These are phyloP conservation scores for Elsinoe batatas DNA, from an alignment of 2,329 filamentous ascomycete species.

Conservation along the genomic window DNA sequence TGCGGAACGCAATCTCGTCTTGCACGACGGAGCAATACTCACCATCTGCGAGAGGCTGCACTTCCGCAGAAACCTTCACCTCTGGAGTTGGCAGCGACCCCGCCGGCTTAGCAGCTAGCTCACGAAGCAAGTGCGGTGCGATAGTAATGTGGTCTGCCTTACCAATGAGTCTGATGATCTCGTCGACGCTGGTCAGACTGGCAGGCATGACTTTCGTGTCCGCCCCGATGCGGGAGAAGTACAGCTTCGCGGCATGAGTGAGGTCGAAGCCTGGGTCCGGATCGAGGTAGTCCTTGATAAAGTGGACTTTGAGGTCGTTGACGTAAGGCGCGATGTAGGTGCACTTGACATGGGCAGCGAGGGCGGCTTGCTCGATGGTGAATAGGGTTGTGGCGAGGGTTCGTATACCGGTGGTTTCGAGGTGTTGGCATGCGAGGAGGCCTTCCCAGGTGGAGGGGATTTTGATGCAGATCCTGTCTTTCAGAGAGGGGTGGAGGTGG, in stretches of 20 bases:
- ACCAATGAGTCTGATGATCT: slow-evolving; percentile 50
- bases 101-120: slow-evolving; percentile 18
- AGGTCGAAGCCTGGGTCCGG: slow-evolving; percentile 42
- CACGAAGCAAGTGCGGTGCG: slow-evolving; percentile 41
- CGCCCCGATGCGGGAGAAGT: slow-evolving; percentile 36
- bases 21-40: not conserved
- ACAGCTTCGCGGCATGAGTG: slow-evolving; percentile 43
- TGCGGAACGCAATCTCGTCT: slow-evolving; percentile 6
- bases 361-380: slow-evolving; percentile 48
- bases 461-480: slow-evolving; percentile 49
- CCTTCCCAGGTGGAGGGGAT: slow-evolving; percentile 56
- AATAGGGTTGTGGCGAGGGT: slow-evolving; percentile 57
- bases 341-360: slow-evolving; percentile 49
- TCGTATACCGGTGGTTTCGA: slow-evolving; percentile 45
- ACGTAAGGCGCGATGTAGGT: slow-evolving; percentile 56
- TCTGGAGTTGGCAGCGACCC: not conserved
- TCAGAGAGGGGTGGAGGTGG: not conserved
- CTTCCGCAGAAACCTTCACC: not conserved
- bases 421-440: slow-evolving; percentile 46
- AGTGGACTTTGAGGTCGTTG: slow-evolving; percentile 53
- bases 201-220: slow-evolving; percentile 47
- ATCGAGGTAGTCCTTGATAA: slow-evolving; percentile 30
- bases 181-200: slow-evolving; percentile 46
- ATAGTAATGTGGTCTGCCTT: slow-evolving; percentile 49
- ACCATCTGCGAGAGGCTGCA: not conserved